A percentile compares a stretch with the other conserved stretches of the same genome.
These are phyloP conservation scores for Tuber brumale DNA, from an alignment of 495 filamentous ascomycete species.

Conservation along the genomic window DNA sequence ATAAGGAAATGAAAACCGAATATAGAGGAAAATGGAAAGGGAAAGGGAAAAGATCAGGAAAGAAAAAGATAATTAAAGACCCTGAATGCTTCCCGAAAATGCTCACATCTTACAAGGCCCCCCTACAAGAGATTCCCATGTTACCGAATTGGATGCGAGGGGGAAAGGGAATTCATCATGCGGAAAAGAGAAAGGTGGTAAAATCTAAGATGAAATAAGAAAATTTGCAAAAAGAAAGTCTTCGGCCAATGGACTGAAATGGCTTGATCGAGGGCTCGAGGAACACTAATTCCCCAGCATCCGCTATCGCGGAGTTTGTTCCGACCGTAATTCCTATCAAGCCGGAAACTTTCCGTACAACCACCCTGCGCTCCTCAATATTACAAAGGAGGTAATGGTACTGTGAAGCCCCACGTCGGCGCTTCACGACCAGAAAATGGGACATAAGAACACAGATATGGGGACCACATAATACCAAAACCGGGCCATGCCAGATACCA, in stretches of 20 bases:
- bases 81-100: neutral
- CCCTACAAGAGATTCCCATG: neutral
- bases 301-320: neutral
- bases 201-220: neutral
- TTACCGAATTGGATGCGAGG: neutral
- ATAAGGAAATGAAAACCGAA: slow-evolving; percentile 17
- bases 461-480: slow-evolving; percentile 29
- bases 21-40: slow-evolving; percentile 23
- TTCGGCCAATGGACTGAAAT: neutral
- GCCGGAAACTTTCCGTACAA: neutral
- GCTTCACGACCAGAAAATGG: slow-evolving; percentile 6
- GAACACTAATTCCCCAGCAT: neutral
- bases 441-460: slow-evolving; percentile 20
- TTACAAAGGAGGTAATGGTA: slow-evolving; percentile 37
- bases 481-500: slow-evolving; percentile 28
- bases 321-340: neutral
- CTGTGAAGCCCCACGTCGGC: slow-evolving; percentile 14
- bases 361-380: slow-evolving; percentile 26
- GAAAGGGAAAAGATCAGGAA: slow-evolving; percentile 13
- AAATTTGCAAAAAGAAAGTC: neutral
- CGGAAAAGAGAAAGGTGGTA: neutral
- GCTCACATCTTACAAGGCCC: neutral
- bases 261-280: neutral
- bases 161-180: neutral
- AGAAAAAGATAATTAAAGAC: slow-evolving; percentile 14